Evolutionary conservation across 2,329 filamentous ascomycete genomes (phyloP), one percentile per base, ranked within the genome.

Genomic region (Cordyceps cateniannulata): DNA sequence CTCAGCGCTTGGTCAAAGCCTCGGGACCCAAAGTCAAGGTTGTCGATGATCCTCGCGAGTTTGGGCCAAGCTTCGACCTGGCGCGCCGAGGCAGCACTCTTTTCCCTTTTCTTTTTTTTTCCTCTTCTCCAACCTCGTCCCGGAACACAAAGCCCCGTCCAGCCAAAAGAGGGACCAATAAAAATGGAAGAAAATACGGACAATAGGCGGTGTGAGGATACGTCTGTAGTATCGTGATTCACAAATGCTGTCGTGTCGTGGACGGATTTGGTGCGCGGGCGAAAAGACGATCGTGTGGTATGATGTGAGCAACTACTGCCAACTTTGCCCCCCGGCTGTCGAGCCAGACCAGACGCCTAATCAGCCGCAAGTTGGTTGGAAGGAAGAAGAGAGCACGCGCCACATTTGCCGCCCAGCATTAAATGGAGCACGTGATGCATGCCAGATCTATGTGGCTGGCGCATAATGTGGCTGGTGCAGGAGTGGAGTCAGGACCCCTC

Each of bases 1-100:
- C 57, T 62, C 61, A 62, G 56, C 61, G 51, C 57, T 60, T 51
- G 60, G 49, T 48, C 51, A 55, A 60, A 53, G 48, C 55, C 47
- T 60, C 56, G 32, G 42, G 47, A 48, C 45, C 61, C 61, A 60
- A 60, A 55, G 25, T 40, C 61, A 62, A 58, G 61, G 49, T n/a
- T 7, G 27, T 27, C 29, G 35, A 60, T 42, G 44, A 53, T 51
- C 57, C 51, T 59, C 51, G 61, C 58, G 48, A 50, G 40, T 55
- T 53, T 42, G 56, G 57, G 45, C 20, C 35, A 62, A 42, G 47
- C 48, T 60, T 29, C 57, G 50, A 59, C 51, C 56, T 55, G 48
- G 57, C 42, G 60, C 60, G 60, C 60, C 49, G 61, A 60, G 61
- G 56, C 57, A 51, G 56, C 51, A 44, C 18, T n/a, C 18, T 45